Evolutionary conservation across 108 stramenopile species (phyloP).

Genomic region (Skeletonema grethae): DNA sequence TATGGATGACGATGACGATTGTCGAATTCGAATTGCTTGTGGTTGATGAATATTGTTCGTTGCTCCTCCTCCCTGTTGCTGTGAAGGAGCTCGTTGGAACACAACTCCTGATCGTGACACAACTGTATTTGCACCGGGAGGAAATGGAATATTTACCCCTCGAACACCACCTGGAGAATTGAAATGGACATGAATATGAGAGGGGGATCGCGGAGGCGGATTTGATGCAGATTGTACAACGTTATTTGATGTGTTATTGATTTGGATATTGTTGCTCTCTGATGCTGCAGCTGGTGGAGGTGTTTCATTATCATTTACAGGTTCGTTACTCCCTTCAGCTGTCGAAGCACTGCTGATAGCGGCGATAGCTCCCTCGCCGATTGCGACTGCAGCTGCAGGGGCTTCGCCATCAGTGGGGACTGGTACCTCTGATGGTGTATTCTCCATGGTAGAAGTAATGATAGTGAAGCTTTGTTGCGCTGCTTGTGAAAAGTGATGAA

Average conservation of each 20-base stretch:
- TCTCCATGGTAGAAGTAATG: too few relatives aligned
- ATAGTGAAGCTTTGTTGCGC: too few relatives aligned
- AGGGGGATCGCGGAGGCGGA: neutral
- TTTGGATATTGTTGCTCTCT: neutral
- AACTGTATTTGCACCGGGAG: neutral
- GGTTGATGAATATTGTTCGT: neutral
- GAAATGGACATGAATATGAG: slow-evolving; percentile 2
- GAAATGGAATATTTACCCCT: neutral
- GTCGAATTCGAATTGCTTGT: neutral
- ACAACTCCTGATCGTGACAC: neutral
- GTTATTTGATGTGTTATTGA: neutral
- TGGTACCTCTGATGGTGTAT: neutral
- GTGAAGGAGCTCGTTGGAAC: neutral
- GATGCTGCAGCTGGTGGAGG: neutral
- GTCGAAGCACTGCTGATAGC: neutral
- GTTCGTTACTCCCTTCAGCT: neutral
- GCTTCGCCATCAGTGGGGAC: neutral
- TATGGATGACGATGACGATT: neutral
- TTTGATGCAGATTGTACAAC: neutral
- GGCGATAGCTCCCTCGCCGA: neutral
- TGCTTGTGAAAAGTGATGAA: too few relatives aligned
- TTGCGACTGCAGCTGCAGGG: neutral
- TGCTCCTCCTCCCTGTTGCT: neutral
- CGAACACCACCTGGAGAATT: neutral
- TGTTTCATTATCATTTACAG: neutral